Evolutionary conservation across 495 filamentous ascomycete genomes (phyloP).

Genomic region (Podospora pseudoanserina): DNA sequence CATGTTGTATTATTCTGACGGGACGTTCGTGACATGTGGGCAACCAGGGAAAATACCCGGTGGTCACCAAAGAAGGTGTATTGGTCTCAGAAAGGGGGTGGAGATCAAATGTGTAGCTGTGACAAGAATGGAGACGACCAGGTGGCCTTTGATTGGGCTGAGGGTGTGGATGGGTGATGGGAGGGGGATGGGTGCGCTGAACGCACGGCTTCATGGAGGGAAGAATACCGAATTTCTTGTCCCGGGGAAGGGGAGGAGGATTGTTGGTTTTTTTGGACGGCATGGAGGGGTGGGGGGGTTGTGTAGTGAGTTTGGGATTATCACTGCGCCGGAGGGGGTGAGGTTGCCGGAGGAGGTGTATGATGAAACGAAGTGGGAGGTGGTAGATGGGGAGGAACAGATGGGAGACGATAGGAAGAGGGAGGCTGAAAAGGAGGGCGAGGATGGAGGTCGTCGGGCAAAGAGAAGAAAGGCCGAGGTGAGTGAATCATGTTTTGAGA

Average conservation of each 20-base stretch:
- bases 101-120: conserved; percentile 35
- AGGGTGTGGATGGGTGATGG: conserved; percentile 39
- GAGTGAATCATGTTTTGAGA: background rate
- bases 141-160: conserved; percentile 30
- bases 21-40: conserved; percentile 34
- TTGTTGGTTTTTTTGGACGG: background rate
- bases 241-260: background rate
- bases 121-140: conserved; percentile 4
- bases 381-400: background rate
- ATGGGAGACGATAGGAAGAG: background rate
- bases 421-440: background rate
- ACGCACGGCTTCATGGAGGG: conserved; percentile 6
- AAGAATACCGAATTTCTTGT: background rate
- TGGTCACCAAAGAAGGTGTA: conserved; percentile 33
- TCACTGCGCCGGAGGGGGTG: background rate
- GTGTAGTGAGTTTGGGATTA: background rate
- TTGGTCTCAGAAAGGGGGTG: conserved; percentile 28
- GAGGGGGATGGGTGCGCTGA: conserved; percentile 31
- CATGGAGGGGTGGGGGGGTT: background rate
- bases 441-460: background rate
- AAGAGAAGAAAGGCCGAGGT: background rate
- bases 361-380: background rate
- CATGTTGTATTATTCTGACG: conserved; percentile 38
- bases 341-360: conserved; percentile 2
- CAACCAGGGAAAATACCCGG: conserved; percentile 27